phyloP scores from a whole-genome alignment of 257 asterid genomes.

The Ilex aquifolium region DNA sequence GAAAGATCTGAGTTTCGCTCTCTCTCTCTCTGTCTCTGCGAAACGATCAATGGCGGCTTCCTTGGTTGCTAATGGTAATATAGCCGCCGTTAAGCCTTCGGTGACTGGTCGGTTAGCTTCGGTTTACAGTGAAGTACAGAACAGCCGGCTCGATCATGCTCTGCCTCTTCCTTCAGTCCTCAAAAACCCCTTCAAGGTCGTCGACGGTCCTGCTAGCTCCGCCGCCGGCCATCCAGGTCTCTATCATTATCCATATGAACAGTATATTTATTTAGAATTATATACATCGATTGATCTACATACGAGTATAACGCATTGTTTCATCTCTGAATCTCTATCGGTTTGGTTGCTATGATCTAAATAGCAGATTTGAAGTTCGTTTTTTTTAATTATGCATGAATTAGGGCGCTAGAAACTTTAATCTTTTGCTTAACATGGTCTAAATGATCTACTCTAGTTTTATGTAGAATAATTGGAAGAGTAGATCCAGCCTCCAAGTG shows the following conservation, averaged over 20 bases:
- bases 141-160: slow-evolving; percentile 76
- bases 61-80: slow-evolving; percentile 26
- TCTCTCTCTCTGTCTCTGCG: background rate
- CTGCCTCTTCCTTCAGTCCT: slow-evolving; percentile 90
- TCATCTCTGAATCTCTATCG: too few relatives aligned
- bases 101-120: slow-evolving; percentile 45
- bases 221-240: slow-evolving; percentile 99
- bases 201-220: slow-evolving; percentile 83
- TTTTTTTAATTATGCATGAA: too few relatives aligned
- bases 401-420: too few relatives aligned
- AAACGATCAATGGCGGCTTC: slow-evolving; percentile 26
- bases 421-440: too few relatives aligned
- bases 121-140: slow-evolving; percentile 87
- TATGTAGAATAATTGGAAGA: too few relatives aligned
- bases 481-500: too few relatives aligned
- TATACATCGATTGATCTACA: background rate
- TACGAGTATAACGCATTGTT: background rate
- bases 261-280: background rate
- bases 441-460: too few relatives aligned
- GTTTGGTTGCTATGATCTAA: too few relatives aligned
- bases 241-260: background rate
- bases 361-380: too few relatives aligned
- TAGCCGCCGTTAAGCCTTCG: slow-evolving; percentile 26
- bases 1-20: slow-evolving; percentile 21
- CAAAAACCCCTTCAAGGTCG: slow-evolving; percentile 53